Evolutionary conservation across 2,329 filamentous ascomycete species (phyloP).

Genomic region (Verruconis gallopava): DNA sequence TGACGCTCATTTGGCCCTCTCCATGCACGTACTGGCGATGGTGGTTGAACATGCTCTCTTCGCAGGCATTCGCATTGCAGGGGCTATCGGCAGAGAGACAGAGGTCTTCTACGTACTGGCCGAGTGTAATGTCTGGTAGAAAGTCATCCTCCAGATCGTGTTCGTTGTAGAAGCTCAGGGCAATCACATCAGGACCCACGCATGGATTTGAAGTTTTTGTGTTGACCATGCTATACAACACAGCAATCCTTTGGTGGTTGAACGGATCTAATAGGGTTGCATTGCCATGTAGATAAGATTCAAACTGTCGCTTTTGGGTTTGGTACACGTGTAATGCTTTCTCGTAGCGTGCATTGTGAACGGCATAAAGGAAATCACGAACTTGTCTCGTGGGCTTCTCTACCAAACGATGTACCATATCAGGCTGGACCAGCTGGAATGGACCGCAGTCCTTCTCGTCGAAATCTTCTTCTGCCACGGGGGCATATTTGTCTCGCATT

Average conservation of each 20-base stretch:
- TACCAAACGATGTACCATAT: conserved; percentile 82
- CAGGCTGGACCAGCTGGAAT: conserved; percentile 84
- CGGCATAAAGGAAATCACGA: conserved; percentile 84
- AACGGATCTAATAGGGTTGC: conserved; percentile 86
- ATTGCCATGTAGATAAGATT: conserved; percentile 82
- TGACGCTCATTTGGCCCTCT: conserved; percentile 81
- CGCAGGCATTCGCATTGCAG: conserved; percentile 75
- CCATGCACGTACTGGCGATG: conserved; percentile 96
- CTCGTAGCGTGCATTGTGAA: conserved; percentile 94
- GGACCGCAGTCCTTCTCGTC: conserved; percentile 27
- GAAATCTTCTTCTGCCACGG: conserved; percentile 25
- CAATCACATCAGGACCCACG: conserved; percentile 77
- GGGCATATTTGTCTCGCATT: conserved; percentile 58
- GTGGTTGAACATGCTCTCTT: conserved; percentile 79
- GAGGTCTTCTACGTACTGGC: conserved; percentile 88
- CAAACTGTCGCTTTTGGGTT: conserved; percentile 92
- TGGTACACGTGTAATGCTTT: conserved; percentile 87
- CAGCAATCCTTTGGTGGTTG: conserved; percentile 90
- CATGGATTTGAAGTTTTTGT: conserved; percentile 90
- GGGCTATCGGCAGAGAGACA: conserved; percentile 63
- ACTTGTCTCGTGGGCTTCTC: conserved; percentile 73
- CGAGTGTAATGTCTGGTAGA: conserved; percentile 76
- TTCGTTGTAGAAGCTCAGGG: conserved; percentile 88
- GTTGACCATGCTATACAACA: conserved; percentile 86
- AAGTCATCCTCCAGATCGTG: conserved; percentile 58